Evolutionary conservation across 2,329 filamentous ascomycete species (phyloP), one percentile per base, ranked within the genome.

Genomic region (Dothidotthia symphoricarpi): DNA sequence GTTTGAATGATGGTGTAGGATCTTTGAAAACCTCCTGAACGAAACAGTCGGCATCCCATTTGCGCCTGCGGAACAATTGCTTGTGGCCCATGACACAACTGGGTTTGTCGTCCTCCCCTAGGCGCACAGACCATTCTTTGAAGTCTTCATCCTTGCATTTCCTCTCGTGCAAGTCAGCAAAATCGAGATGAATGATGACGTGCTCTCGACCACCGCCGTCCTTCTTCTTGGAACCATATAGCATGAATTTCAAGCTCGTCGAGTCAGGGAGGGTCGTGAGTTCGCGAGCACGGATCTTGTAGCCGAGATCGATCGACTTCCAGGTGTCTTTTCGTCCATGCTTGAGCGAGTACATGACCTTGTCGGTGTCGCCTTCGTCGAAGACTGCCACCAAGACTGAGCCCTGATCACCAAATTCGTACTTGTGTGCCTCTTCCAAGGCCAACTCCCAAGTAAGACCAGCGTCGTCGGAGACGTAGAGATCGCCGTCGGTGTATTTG

Each of bases 61-160:
- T 97, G 54, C 93, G 83, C 48, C 93, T 82, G 37, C 75, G 78
- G 68, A 86, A 98, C 46, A 80, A 88, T 63, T 97, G 91, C 57
- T 84, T 95, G 64, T 95, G 90, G 14, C 93, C 93, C 91, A 98
- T 97, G 50, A 98, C 74, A 64, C 93, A 98, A 34, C 83, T 87
- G 2, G 90, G 78, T 34, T 95, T 78, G 22, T 85, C 85, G 15
- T 95, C 78, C 19, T 85, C 78, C 59, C 95, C 85, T 25, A 86
- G 76, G 12, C 90, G 82, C 16, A 93, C 93, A 49, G 81, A 81
- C 93, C 93, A 98, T 25, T 58, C 78, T 60, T 96, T 89, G 68
- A 96, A 85, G 54, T 95, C 88, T 22, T 75, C 70, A 24, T 80
- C 74, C 26, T 84, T 76, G 69, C 94, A 98, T 42, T 86, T 86